phyloP scores from a whole-genome alignment of 768 basidiomycete species.

The Leccinellum albellum region DNA sequence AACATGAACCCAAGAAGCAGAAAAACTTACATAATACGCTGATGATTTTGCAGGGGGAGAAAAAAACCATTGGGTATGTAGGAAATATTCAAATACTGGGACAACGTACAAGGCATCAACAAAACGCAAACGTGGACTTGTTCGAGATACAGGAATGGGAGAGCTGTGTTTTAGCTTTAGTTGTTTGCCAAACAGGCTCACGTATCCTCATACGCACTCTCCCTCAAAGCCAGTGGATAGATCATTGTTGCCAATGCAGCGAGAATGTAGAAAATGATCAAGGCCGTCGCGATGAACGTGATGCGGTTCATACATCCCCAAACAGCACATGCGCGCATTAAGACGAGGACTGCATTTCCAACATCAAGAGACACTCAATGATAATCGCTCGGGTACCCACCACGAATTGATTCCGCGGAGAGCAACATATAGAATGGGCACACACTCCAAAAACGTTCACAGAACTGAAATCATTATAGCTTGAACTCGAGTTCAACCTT shows the following conservation, averaged over 20 bases:
- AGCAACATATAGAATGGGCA: constrained; percentile 8
- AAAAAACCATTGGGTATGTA: not conserved
- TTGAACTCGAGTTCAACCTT: too few species aligned
- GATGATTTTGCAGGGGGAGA: not conserved
- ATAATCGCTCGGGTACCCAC: not conserved
- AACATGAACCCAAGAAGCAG: not conserved
- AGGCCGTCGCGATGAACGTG: not conserved
- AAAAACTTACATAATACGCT: constrained; percentile 5
- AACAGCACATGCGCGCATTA: constrained; percentile 17
- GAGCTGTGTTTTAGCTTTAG: not conserved
- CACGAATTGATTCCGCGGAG: constrained; percentile 11
- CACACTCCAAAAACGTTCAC: constrained; percentile 3
- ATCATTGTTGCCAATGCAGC: not conserved
- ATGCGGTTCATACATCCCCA: constrained; percentile 13
- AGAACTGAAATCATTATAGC: constrained; percentile 1
- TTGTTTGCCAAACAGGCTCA: too few species aligned
- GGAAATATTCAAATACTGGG: not conserved
- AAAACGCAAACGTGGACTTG: not conserved
- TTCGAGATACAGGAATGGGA: not conserved
- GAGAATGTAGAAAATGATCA: constrained; percentile 3
- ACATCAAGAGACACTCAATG: not conserved
- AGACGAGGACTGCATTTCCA: constrained; percentile 12
- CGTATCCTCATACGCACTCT: not conserved
- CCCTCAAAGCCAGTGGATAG: not conserved
- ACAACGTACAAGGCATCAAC: not conserved